Conservation (phyloP, 305 asterid genomes). For the Caryopteris hybrid region DNA sequence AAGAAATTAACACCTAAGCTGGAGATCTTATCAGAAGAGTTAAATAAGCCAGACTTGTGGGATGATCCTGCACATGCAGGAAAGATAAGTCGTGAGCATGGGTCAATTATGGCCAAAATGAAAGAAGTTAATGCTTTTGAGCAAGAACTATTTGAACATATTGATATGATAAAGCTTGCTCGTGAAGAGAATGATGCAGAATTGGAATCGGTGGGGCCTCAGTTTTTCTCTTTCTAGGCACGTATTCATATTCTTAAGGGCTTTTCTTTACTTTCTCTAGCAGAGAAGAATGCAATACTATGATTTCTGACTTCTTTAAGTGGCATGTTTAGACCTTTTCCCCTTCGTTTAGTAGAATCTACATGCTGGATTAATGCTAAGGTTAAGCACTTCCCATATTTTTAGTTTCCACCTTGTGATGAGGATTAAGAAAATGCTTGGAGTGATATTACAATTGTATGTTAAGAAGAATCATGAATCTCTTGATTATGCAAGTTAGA, state of each 20-base stretch:
- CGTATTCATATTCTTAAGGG: constrained; percentile 27
- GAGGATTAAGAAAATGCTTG: background rate
- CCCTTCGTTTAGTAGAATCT: constrained; percentile 1
- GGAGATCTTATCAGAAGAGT: constrained; percentile 56
- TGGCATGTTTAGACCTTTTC: background rate
- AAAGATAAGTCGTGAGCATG: constrained; percentile 90
- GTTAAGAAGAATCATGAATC: background rate
- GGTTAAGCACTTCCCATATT: background rate
- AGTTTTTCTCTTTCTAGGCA: constrained; percentile 40
- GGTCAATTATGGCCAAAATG: constrained; percentile 70
- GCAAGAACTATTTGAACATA: constrained; percentile 76
- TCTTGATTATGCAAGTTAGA: constrained; percentile 3
- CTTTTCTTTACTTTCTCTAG: constrained; percentile 12
- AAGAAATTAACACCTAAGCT: constrained; percentile 47
- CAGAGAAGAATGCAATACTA: background rate
- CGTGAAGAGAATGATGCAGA: constrained; percentile 84
- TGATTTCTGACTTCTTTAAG: background rate
- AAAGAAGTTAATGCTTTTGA: constrained; percentile 70
- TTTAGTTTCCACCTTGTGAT: constrained; percentile 1
- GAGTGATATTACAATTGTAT: background rate
- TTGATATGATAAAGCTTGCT: constrained; percentile 94
- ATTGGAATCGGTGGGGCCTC: constrained; percentile 72
- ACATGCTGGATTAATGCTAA: background rate
- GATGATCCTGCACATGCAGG: constrained; percentile 83
- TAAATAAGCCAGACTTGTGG: constrained; percentile 78